A percentile compares a stretch with the other conserved stretches of the same genome.
phyloP scores from a whole-genome alignment of 805 yeast species.

The Candida endomychidarum region DNA sequence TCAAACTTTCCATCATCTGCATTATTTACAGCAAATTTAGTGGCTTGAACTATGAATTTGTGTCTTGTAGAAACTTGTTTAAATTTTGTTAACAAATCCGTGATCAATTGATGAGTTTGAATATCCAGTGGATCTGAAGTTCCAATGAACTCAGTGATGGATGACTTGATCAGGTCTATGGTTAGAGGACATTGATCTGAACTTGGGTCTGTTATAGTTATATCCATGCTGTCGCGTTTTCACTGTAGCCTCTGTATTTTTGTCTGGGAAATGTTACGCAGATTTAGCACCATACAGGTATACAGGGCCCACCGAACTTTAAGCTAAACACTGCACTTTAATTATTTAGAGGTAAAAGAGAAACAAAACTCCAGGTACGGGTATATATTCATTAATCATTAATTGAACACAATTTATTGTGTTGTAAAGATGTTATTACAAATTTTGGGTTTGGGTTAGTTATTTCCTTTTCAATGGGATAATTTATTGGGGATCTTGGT shows the following conservation, averaged over 20 bases:
- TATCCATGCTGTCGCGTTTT: conserved; percentile 1
- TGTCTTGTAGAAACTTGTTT: conserved; percentile 9
- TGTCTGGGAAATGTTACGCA: too few relatives aligned
- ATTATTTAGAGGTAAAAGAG: too few relatives aligned
- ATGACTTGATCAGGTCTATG: background rate
- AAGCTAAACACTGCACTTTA: too few relatives aligned
- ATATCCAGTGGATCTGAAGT: background rate
- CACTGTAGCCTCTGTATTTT: too few relatives aligned
- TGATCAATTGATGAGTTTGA: conserved; percentile 1
- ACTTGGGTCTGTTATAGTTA: conserved; percentile 5
- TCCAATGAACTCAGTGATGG: background rate
- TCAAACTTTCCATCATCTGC: conserved; percentile 2
- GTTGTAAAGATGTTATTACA: conserved; percentile 35
- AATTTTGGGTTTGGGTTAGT: conserved; percentile 17
- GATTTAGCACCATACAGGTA: too few relatives aligned
- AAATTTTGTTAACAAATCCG: conserved; percentile 1
- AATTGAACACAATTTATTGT: conserved; percentile 10
- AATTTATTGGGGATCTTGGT: conserved; percentile 17
- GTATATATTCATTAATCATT: conserved; percentile 6
- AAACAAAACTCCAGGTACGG: background rate
- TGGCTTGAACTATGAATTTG: conserved; percentile 8
- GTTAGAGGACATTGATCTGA: conserved; percentile 4
- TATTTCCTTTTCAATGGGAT: conserved; percentile 6
- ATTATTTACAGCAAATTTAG: background rate
- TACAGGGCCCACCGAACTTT: too few relatives aligned